These are phyloP conservation scores for Penicillium sp. DNA, from an alignment of 2,329 filamentous ascomycete genomes.

Conservation along the genomic window DNA sequence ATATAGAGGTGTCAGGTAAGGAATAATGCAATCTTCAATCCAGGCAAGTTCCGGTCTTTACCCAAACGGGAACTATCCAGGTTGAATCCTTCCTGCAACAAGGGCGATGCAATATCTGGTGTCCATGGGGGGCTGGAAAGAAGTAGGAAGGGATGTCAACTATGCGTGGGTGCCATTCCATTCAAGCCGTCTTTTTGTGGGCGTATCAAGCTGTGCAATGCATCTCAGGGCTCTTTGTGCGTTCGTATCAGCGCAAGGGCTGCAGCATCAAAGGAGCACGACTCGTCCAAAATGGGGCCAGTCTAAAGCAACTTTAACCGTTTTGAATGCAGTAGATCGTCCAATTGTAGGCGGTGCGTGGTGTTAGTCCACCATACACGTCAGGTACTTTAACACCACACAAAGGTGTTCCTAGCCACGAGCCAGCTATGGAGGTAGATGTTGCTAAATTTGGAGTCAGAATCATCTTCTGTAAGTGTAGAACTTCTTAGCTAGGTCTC, in stretches of 20 bases:
- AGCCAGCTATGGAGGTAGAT: not conserved
- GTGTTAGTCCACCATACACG: slow-evolving; percentile 10
- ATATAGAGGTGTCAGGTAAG: not conserved
- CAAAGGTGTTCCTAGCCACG: slow-evolving; percentile 7
- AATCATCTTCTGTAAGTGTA: not conserved
- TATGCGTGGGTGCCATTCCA: not conserved
- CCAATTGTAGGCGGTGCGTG: slow-evolving; percentile 19
- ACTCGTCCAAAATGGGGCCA: slow-evolving; percentile 8
- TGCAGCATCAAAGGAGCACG: slow-evolving; percentile 8
- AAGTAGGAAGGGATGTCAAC: not conserved
- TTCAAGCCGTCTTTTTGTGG: not conserved
- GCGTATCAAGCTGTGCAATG: not conserved
- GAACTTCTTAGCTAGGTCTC: not conserved
- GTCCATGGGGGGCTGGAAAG: not conserved
- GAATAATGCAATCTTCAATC: slow-evolving; percentile 15
- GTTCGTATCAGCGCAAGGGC: slow-evolving; percentile 6
- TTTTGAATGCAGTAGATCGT: slow-evolving; percentile 17
- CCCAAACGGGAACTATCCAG: slow-evolving; percentile 8
- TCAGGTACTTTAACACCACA: slow-evolving; percentile 15
- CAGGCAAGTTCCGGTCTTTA: slow-evolving; percentile 8
- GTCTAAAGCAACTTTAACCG: slow-evolving; percentile 14
- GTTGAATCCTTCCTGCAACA: slow-evolving; percentile 2
- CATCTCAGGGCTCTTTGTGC: not conserved
- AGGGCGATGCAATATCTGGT: slow-evolving; percentile 1
- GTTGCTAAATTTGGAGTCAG: not conserved